Evolutionary conservation across 2,329 filamentous ascomycete genomes (phyloP).

Genomic region (Sporothrix mexicana): DNA sequence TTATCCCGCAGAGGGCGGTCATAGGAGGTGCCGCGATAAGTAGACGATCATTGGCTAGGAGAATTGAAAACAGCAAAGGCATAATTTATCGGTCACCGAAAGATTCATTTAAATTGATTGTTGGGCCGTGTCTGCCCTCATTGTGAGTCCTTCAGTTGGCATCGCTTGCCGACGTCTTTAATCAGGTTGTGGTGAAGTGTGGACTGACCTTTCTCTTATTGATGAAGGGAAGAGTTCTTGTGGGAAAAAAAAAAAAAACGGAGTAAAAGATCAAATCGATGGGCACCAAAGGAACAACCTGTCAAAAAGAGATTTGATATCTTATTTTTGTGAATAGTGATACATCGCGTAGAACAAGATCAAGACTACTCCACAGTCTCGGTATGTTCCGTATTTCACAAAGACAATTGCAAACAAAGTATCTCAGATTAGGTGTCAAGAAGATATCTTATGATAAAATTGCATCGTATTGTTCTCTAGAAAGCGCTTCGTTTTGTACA

Average conservation of each 20-base stretch:
- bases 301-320: too few relatives aligned
- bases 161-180: background rate
- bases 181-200: too few relatives aligned
- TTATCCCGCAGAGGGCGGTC: background rate
- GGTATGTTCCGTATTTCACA: background rate
- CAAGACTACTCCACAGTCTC: background rate
- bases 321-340: too few relatives aligned
- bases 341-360: too few relatives aligned
- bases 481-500: background rate
- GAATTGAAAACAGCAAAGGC: background rate
- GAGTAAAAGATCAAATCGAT: too few relatives aligned
- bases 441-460: background rate
- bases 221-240: too few relatives aligned
- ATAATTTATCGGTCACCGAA: conserved; percentile 24
- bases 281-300: too few relatives aligned
- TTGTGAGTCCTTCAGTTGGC: conserved; percentile 1
- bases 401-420: background rate
- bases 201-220: too few relatives aligned
- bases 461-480: too few relatives aligned
- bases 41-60: background rate
- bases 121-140: background rate
- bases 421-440: background rate
- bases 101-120: background rate
- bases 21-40: background rate
- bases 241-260: too few relatives aligned